These are phyloP conservation scores for Camellia japonica DNA, from an alignment of 148 eudicot genomes.

Conservation along the genomic window DNA sequence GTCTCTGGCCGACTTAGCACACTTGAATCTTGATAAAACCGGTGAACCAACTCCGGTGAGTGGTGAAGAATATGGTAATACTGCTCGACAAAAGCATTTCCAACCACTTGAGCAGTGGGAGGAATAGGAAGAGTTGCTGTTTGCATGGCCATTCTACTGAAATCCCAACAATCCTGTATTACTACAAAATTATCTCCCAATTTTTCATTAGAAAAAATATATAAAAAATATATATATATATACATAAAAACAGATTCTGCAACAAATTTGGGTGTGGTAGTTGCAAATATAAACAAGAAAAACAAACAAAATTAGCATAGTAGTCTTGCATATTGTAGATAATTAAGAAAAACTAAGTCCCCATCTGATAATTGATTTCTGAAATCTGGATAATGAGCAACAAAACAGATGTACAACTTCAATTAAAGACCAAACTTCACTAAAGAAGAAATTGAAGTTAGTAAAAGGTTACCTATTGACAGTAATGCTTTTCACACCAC, in stretches of 20 bases:
- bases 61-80: conserved; percentile 71
- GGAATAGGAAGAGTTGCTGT: conserved; percentile 25
- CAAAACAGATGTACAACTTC: background rate
- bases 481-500: background rate
- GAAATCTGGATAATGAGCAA: background rate
- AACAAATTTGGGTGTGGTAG: background rate
- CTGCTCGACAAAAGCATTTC: conserved; percentile 78
- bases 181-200: background rate
- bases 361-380: background rate
- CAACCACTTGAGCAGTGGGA: conserved; percentile 56
- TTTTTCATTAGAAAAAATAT: background rate
- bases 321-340: background rate
- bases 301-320: background rate
- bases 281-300: background rate
- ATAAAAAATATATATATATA: too few species aligned
- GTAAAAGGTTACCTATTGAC: background rate
- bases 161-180: conserved; percentile 13
- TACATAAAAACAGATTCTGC: background rate
- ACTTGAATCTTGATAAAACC: conserved; percentile 70
- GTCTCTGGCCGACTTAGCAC: conserved; percentile 60
- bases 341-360: background rate
- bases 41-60: conserved; percentile 57
- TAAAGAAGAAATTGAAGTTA: background rate
- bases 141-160: conserved; percentile 38
- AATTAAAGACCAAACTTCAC: background rate